phyloP scores from a whole-genome alignment of 108 stramenopile genomes.

The Nitzschia sp. region DNA sequence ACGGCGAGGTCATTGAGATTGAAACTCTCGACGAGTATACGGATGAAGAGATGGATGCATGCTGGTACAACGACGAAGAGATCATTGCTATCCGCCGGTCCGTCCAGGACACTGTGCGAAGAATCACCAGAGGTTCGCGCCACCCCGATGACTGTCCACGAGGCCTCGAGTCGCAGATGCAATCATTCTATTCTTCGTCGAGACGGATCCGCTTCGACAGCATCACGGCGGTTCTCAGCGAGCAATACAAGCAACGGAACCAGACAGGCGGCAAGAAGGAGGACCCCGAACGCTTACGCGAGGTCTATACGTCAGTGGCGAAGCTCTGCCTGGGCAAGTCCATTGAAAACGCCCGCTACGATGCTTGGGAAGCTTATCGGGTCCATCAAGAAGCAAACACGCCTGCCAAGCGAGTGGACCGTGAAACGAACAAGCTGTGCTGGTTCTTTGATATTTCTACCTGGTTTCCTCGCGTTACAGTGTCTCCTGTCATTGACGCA shows the following conservation, averaged over 20 bases:
- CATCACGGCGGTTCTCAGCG: neutral
- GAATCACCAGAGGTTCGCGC: neutral
- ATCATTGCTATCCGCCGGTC: neutral
- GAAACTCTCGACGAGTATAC: neutral
- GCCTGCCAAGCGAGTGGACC: neutral
- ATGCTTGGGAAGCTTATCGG: neutral
- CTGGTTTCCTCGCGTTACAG: neutral
- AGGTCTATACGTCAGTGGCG: neutral
- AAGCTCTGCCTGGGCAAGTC: neutral
- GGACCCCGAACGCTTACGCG: neutral
- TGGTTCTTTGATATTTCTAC: neutral
- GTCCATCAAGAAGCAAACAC: neutral
- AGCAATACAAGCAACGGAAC: slow-evolving; percentile 6
- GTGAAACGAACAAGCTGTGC: neutral
- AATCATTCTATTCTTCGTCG: neutral
- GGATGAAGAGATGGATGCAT: neutral
- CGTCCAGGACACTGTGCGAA: neutral
- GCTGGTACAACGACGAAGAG: neutral
- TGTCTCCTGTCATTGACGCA: no score
- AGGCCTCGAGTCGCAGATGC: neutral
- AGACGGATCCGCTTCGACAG: neutral
- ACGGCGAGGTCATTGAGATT: neutral
- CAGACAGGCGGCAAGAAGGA: neutral
- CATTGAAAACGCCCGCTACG: neutral
- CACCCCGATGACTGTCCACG: neutral